Evolutionary conservation across 75 land plant genomes (phyloP).

Genomic region (Ceratopteris richardii): DNA sequence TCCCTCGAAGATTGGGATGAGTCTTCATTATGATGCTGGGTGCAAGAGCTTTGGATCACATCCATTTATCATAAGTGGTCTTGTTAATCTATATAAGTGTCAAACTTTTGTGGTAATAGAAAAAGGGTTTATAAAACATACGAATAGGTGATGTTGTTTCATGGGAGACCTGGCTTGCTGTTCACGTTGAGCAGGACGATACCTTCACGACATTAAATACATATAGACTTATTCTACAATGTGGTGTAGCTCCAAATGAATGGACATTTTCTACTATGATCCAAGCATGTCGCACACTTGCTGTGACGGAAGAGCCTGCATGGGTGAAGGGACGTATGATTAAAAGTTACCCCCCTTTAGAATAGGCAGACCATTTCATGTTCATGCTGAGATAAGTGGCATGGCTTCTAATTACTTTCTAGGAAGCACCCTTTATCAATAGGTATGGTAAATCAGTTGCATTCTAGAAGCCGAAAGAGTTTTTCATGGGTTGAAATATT

Average conservation of each 20-base stretch:
- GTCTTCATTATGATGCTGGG: too few relatives aligned
- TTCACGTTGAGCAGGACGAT: neutral
- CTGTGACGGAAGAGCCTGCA: neutral
- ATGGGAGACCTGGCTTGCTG: neutral
- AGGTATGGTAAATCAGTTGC: neutral
- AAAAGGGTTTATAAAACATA: neutral
- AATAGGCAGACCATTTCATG: neutral
- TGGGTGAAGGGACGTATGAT: neutral
- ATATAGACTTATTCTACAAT: neutral
- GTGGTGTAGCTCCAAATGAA: neutral
- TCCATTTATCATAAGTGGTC: too few relatives aligned
- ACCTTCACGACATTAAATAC: neutral
- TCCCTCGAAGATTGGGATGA: too few relatives aligned
- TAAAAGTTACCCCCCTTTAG: neutral
- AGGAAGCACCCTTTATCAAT: neutral
- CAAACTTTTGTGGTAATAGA: neutral
- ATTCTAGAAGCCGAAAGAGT: neutral
- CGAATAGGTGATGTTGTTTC: neutral
- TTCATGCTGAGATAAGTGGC: neutral
- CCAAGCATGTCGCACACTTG: conserved; percentile 1
- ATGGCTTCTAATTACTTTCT: neutral
- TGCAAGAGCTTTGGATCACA: too few relatives aligned
- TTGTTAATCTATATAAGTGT: conserved; percentile 2
- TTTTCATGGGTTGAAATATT: neutral
- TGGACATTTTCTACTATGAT: neutral